phyloP scores from a whole-genome alignment of 148 eudicot species.

The Camellia granthamiana region DNA sequence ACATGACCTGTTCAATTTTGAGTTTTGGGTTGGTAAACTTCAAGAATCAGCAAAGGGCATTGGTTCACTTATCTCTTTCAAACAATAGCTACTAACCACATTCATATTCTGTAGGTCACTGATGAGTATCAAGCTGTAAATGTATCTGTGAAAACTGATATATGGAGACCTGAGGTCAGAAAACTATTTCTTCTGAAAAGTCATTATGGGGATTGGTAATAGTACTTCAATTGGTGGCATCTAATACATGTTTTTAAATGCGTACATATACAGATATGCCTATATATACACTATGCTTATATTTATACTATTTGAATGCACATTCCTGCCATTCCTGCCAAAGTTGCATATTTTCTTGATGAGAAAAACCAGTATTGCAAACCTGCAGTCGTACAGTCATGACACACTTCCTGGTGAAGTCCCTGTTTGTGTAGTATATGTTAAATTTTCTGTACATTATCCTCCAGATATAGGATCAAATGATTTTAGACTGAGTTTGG shows the following conservation, averaged over 20 bases:
- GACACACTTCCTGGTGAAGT: background rate
- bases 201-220: background rate
- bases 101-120: slow-evolving; percentile 48
- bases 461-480: background rate
- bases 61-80: slow-evolving; percentile 11
- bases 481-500: background rate
- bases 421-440: background rate
- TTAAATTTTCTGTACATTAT: background rate
- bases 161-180: slow-evolving; percentile 63
- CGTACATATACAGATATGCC: background rate
- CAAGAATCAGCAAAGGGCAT: slow-evolving; percentile 12
- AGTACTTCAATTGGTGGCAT: background rate
- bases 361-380: background rate
- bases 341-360: background rate
- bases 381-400: background rate
- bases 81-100: background rate
- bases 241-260: slow-evolving; percentile 4
- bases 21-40: slow-evolving; percentile 77
- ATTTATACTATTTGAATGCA: background rate
- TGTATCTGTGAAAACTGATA: slow-evolving; percentile 63
- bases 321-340: background rate
- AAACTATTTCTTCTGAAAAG: background rate
- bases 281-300: background rate
- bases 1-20: slow-evolving; percentile 85
- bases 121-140: slow-evolving; percentile 83